A percentile compares a stretch with the other conserved stretches of the same genome.
Conservation (phyloP, 805 yeast species). For the Dipodascopsis tothii region DNA sequence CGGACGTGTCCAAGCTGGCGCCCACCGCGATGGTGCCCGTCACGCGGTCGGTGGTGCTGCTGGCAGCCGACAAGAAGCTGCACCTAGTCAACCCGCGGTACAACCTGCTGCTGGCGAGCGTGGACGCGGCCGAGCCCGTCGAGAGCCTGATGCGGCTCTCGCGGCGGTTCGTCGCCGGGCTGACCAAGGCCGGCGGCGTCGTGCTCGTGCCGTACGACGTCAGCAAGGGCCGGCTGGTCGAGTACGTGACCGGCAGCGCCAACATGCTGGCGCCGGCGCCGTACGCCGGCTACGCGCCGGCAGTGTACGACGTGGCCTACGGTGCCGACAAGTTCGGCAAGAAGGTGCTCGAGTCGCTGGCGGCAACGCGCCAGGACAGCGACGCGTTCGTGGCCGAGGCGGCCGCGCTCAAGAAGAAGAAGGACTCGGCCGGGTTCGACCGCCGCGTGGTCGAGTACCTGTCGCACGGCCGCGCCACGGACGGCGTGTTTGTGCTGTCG, state of each 20-base stretch:
- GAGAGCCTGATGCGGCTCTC: conserved; percentile 7
- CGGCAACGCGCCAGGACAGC: conserved; percentile 24
- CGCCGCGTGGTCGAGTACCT: neutral
- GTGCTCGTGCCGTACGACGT: conserved; percentile 9
- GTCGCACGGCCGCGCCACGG: neutral
- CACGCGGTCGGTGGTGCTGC: neutral
- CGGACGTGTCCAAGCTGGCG: neutral
- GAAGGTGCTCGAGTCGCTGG: conserved; percentile 21
- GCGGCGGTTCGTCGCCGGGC: conserved; percentile 15
- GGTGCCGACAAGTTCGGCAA: neutral
- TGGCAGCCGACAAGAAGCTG: neutral
- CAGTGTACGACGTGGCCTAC: neutral
- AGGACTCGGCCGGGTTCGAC: conserved; percentile 28
- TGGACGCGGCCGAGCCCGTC: conserved; percentile 5
- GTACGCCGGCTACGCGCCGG: neutral
- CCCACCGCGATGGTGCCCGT: neutral
- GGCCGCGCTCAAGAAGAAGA: conserved; percentile 30
- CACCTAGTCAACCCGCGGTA: conserved; percentile 16
- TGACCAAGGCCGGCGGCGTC: conserved; percentile 5
- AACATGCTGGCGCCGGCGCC: neutral
- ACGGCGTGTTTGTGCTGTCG: conserved; percentile 1
- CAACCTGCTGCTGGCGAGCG: conserved; percentile 9
- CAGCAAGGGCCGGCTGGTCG: conserved; percentile 17
- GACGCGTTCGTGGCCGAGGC: conserved; percentile 25
- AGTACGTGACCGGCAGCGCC: conserved; percentile 15